Evolutionary conservation across 2,329 filamentous ascomycete genomes (phyloP).

Genomic region (Rhexocercosporidium sp.): DNA sequence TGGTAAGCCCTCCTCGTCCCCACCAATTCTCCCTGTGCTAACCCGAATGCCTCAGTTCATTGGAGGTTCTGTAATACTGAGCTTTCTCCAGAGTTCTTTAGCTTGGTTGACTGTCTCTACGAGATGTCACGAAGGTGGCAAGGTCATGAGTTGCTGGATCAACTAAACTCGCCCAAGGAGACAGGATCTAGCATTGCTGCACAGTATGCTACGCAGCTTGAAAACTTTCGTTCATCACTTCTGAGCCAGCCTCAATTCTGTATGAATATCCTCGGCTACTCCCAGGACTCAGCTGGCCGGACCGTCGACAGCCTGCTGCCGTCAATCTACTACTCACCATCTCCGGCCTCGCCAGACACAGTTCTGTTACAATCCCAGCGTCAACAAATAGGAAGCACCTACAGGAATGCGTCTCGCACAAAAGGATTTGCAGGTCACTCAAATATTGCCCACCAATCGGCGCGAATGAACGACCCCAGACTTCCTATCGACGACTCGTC

Average conservation of each 20-base stretch:
- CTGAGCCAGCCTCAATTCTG: slow-evolving; percentile 10
- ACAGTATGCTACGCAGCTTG: slow-evolving; percentile 7
- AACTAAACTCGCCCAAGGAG: not conserved
- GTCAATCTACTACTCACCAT: not conserved
- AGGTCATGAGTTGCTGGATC: not conserved
- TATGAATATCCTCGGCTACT: slow-evolving; percentile 14
- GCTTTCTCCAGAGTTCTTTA: slow-evolving; percentile 26
- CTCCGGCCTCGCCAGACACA: not conserved
- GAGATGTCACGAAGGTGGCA: slow-evolving; percentile 21
- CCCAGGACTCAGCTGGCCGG: not conserved
- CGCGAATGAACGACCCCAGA: not conserved
- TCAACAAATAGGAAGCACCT: not conserved
- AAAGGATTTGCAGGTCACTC: not conserved
- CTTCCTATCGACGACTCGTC: not conserved
- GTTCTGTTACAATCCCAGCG: not conserved
- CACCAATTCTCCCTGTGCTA: not conserved
- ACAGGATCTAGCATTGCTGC: not conserved
- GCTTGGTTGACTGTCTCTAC: slow-evolving; percentile 22
- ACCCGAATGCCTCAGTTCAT: slow-evolving; percentile 16
- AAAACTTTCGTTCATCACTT: slow-evolving; percentile 5
- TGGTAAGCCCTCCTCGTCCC: slow-evolving; percentile 19
- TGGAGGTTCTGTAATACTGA: slow-evolving; percentile 23
- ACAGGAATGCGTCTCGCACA: not conserved
- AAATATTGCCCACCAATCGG: not conserved
- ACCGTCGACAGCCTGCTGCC: not conserved